Base-by-base conservation (phyloP, 225 moss, liverwort and hornwort species). In the Rhytidiadelphus loreus region DNA sequence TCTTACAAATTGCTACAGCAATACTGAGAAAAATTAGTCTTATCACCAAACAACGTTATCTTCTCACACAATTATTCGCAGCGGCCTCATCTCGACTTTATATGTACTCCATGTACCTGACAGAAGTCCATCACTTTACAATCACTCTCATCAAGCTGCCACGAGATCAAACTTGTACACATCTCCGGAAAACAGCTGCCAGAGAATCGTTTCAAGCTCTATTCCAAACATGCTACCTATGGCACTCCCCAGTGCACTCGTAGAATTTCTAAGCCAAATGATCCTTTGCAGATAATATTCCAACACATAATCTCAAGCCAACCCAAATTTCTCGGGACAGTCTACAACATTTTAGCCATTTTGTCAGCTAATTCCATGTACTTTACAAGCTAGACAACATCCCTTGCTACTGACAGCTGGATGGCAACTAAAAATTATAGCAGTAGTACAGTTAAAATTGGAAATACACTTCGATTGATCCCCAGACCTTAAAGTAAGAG, bases 351-450 rank as follows among this genome's bases (percentile, higher is more conserved):
- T 73, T 78, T 43, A 80, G 46, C 44, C 85, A 56, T 83, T 65
- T 82, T 90, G 81, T 78, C 85, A 66, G 53, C 83, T 83, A 85
- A 84, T 79, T 35, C 80, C 86, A 79, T 64, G 83, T 91, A 89
- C 56, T 89, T 83, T 74, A 81, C 89, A 89, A 85, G 89, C 77
- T 91, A 57, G 50, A 68, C 72, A 89, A 82, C 85, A 85, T 83
- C 87, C 87, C 87, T 81, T 85, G 85, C 89, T 90, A 80, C 56
- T 66, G 80, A 83, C 33, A 92, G 83, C 86, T 83, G 83, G 92
- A 78, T 84, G 81, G 77, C 87, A 85, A 85, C 77, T 81, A 65
- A 89, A 85, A 75, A 61, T 33, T 12, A 89, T 87, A 43, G 71
- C 63, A 63, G 58, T 76, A 55, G 81, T 87, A 87, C 85, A 90